Percentiles rank a stretch among this genome's conserved stretches.
These are phyloP conservation scores for Mortierella claussenii DNA, from an alignment of 192 early-diverging fungal genomes.

Conservation along the genomic window DNA sequence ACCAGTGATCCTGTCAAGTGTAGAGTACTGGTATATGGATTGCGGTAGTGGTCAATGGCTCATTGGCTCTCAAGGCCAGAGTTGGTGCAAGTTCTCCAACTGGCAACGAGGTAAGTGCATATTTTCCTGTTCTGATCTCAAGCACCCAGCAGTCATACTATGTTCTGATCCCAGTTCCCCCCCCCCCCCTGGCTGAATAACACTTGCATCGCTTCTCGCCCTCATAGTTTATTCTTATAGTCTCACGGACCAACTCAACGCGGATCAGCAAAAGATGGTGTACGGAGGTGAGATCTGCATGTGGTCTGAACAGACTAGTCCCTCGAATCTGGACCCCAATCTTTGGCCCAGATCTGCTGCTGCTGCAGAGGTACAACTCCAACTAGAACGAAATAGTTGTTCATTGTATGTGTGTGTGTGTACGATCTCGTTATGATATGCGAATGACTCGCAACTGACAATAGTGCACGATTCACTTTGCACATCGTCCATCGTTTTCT, in stretches of 20 bases:
- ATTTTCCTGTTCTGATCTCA: too few species aligned
- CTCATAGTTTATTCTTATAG: slow-evolving; percentile 47
- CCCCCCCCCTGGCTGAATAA: too few species aligned
- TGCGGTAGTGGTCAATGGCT: slow-evolving; percentile 81
- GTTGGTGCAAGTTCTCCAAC: slow-evolving; percentile 41
- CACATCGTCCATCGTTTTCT: too few species aligned
- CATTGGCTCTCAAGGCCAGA: slow-evolving; percentile 39
- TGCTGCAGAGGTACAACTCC: slow-evolving; percentile 67
- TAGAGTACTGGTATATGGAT: slow-evolving; percentile 81
- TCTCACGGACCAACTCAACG: slow-evolving; percentile 21
- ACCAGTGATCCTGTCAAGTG: slow-evolving; percentile 71
- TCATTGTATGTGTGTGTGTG: too few species aligned
- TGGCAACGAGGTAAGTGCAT: slow-evolving; percentile 42
- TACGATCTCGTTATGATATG: too few species aligned
- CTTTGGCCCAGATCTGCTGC: slow-evolving; percentile 82
- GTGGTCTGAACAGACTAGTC: slow-evolving; percentile 80
- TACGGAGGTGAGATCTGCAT: slow-evolving; percentile 70
- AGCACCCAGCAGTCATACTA: too few species aligned
- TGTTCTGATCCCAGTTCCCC: too few species aligned
- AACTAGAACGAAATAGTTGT: not conserved
- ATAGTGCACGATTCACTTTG: too few species aligned
- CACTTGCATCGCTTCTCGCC: too few species aligned
- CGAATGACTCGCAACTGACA: too few species aligned
- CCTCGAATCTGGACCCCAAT: slow-evolving; percentile 66
- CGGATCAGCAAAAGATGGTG: slow-evolving; percentile 44